Evolutionary conservation across 176 grass and related monocot genomes (phyloP).

Genomic region (Zoysia japonica): DNA sequence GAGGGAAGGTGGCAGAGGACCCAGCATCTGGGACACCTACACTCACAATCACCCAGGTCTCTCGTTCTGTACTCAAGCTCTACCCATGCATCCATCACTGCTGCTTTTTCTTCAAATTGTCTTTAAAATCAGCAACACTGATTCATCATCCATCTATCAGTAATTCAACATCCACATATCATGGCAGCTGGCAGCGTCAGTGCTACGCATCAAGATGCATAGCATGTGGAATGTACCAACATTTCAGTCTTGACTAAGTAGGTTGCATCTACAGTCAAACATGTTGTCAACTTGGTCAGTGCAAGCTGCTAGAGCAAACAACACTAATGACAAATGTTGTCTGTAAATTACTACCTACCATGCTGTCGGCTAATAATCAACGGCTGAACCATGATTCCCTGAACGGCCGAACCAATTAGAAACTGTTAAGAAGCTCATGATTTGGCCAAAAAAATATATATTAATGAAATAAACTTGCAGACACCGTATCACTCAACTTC

Average conservation of each 20-base stretch:
- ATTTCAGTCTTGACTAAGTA: neutral
- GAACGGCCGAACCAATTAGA: neutral
- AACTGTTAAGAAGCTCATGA: neutral
- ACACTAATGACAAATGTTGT: neutral
- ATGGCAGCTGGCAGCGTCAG: no score
- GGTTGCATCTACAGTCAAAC: neutral
- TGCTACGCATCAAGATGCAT: neutral
- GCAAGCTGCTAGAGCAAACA: neutral
- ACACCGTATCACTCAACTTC: neutral
- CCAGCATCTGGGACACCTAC: constrained; percentile 87
- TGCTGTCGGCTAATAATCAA: neutral
- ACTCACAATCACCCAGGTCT: constrained; percentile 75
- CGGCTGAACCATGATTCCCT: neutral
- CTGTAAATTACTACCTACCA: neutral
- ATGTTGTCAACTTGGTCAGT: neutral
- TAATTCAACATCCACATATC: neutral
- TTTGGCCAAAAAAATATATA: neutral
- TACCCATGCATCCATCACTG: constrained; percentile 25
- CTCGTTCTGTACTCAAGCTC: constrained; percentile 21
- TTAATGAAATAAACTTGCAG: neutral
- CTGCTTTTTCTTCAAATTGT: neutral
- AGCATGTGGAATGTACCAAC: neutral
- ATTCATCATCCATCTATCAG: neutral
- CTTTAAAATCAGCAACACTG: neutral
- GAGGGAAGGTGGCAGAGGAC: constrained; percentile 55